Evolutionary conservation across 768 basidiomycete genomes (phyloP), one percentile per base, ranked within the genome.

Genomic region (Dioszegia crocea): DNA sequence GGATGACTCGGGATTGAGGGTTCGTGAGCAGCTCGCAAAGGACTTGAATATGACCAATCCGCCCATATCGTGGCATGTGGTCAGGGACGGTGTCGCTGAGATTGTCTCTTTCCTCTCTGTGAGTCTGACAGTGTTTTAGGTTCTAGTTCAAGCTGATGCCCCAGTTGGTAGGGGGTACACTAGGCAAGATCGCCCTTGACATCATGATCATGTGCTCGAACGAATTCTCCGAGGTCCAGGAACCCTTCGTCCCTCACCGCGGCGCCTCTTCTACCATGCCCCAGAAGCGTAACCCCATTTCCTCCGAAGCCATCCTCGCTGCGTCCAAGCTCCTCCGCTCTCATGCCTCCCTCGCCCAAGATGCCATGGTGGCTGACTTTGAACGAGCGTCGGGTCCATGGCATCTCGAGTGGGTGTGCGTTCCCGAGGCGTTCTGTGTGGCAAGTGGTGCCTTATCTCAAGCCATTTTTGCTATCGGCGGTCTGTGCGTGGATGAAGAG

Each of bases 181-280:
- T 58, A 16, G 57, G 46, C 33, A 58, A 58, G 48, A 58, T 58
- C 41, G 57, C 57, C 14, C 26, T 50, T 16, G 57, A 58, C 29
- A 21, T 58, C 14, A 58, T 58, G 46, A 36, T 58, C 57, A 49
- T 58, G 46, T 58, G 36, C 26, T 36, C 47, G 16, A 40, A 38
- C 36, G 57, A 58, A 29, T 38, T 49, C 46, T 17, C 38, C 11
- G 57, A 58, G 24, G 57, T 58, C 16, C 29, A 58, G 21, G 57
- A 58, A 26, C 57, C 57, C 10, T 58, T 58, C 43, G 57, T 58
- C 21, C 57, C 57, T 19, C 57, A 58, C 29, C 57, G 57, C n/a
- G 57, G 57, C 17, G 57, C 57, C n/a, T 50, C 47, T 11, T 38
- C 31, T 26, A 58, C 57, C 36, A 58, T 58, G 57, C 57, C 57